Percentiles rank a stretch among this genome's conserved stretches.
Conservation (phyloP, 2,329 filamentous ascomycete genomes). For the Ascochyta koolunga region DNA sequence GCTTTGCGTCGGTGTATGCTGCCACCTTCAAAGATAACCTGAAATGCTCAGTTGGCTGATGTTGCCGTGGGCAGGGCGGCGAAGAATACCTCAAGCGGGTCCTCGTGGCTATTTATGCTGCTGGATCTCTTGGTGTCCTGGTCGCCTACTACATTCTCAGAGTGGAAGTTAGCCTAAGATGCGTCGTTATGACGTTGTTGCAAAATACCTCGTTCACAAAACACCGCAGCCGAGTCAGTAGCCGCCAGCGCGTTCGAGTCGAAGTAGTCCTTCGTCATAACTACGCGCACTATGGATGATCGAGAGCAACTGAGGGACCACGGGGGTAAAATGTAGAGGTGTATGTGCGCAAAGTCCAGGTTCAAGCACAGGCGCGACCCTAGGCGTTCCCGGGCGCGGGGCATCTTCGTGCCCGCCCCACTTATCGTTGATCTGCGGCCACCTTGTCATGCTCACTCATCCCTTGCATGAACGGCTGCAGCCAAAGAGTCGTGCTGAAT, state of each 20-base stretch:
- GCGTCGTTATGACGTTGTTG: slow-evolving; percentile 27
- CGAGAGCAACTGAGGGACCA: slow-evolving; percentile 2
- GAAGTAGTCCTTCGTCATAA: slow-evolving; percentile 33
- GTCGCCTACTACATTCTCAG: slow-evolving; percentile 39
- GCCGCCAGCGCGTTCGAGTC: slow-evolving; percentile 22
- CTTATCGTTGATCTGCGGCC: slow-evolving; percentile 26
- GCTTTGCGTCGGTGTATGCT: slow-evolving; percentile 63
- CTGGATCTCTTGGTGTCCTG: slow-evolving; percentile 36
- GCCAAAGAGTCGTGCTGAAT: not conserved
- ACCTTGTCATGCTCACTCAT: slow-evolving; percentile 35
- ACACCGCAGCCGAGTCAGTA: slow-evolving; percentile 14
- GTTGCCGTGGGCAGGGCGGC: not conserved
- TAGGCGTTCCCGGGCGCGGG: slow-evolving; percentile 21
- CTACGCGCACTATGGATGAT: not conserved
- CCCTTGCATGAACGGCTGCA: slow-evolving; percentile 3
- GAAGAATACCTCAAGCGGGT: slow-evolving; percentile 50
- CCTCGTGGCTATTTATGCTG: slow-evolving; percentile 44
- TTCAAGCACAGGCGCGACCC: slow-evolving; percentile 14
- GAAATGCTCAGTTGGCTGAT: slow-evolving; percentile 14
- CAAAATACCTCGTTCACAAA: slow-evolving; percentile 34
- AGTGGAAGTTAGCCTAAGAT: slow-evolving; percentile 42
- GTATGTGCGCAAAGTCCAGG: slow-evolving; percentile 10
- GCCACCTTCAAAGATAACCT: slow-evolving; percentile 64
- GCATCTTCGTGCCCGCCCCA: slow-evolving; percentile 24
- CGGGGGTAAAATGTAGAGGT: slow-evolving; percentile 3